Base-by-base conservation (phyloP, 192 early-diverging fungal genomes). In the Lobosporangium transversale region DNA sequence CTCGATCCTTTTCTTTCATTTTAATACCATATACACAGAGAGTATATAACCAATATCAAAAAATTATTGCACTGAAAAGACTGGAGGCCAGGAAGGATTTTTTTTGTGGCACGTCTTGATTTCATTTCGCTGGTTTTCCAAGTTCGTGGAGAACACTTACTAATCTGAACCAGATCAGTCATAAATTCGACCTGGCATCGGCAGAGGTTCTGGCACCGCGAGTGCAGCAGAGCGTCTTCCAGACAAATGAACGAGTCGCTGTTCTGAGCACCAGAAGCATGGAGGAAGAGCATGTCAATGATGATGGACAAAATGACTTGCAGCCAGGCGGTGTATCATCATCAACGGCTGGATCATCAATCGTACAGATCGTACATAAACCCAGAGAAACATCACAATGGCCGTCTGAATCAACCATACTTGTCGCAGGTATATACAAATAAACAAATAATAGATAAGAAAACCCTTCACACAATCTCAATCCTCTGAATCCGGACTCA, bases 401-500 rank as follows among this genome's bases (percentile, higher is more conserved):
- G 73, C 65, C 73, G 2, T 62, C 73, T 24, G 73, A 76, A 26
- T 76, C 73, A 17, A 53, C 73, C 17, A 76, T 76, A 18, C 73
- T 76, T 23, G 73, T 76, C 17, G 73, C 73, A 61, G 73, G 73
- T 76, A 32, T 43, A 55, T 36, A 8, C 9, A 26, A 36, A 1
- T 17, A 15, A 37, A 12, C 37, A 14, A 55, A n/a, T n/a, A n/a
- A n/a, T n/a, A n/a, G n/a, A n/a, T n/a, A n/a, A n/a, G n/a, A n/a
- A n/a, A n/a, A n/a, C n/a, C n/a, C n/a, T n/a, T n/a, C n/a, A n/a
- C n/a, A n/a, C n/a, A n/a, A n/a, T n/a, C n/a, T n/a, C n/a, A n/a
- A n/a, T n/a, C n/a, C n/a, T n/a, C n/a, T n/a, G n/a, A n/a, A n/a
- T n/a, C n/a, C n/a, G n/a, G n/a, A n/a, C n/a, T n/a, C n/a, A n/a